phyloP scores from a whole-genome alignment of 805 yeast genomes.

The Starmera amethionina region DNA sequence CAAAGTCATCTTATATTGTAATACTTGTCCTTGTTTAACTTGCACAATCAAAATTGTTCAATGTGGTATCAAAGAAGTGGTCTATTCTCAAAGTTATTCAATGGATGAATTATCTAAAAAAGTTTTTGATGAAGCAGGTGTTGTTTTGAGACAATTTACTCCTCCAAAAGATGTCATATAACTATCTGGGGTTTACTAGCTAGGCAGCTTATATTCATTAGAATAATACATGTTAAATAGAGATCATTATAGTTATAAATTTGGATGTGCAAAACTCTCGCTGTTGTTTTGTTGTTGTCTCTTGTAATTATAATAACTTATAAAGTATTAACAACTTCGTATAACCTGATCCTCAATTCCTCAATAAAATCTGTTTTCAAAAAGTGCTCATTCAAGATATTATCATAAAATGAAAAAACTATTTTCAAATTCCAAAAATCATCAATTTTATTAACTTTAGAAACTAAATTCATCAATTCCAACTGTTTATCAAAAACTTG shows the following conservation, averaged over 20 bases:
- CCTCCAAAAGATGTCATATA: constrained; percentile 16
- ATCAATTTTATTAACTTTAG: constrained; percentile 31
- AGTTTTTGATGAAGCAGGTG: constrained; percentile 68
- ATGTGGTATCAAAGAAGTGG: constrained; percentile 83
- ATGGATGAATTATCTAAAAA: constrained; percentile 77
- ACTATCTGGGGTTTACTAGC: no score
- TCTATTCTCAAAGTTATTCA: constrained; percentile 83
- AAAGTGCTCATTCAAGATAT: constrained; percentile 27
- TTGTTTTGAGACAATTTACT: constrained; percentile 52
- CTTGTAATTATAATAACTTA: not conserved
- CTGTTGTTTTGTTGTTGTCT: no score
- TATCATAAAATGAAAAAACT: constrained; percentile 51
- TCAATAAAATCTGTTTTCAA: constrained; percentile 44
- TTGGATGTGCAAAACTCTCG: no score
- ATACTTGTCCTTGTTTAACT: constrained; percentile 95
- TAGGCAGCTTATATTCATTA: no score
- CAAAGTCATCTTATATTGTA: constrained; percentile 70
- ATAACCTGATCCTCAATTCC: constrained; percentile 34
- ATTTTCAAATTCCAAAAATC: constrained; percentile 58
- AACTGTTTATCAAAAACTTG: constrained; percentile 42
- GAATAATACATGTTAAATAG: no score
- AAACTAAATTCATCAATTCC: constrained; percentile 36
- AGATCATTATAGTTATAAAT: no score
- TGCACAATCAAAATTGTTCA: constrained; percentile 95
- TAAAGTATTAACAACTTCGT: constrained; percentile 13